A percentile compares a stretch with the other conserved stretches of the same genome.
These are phyloP conservation scores for Tetrahymena borealis DNA, from an alignment of 73 alveolate genomes.

Conservation along the genomic window DNA sequence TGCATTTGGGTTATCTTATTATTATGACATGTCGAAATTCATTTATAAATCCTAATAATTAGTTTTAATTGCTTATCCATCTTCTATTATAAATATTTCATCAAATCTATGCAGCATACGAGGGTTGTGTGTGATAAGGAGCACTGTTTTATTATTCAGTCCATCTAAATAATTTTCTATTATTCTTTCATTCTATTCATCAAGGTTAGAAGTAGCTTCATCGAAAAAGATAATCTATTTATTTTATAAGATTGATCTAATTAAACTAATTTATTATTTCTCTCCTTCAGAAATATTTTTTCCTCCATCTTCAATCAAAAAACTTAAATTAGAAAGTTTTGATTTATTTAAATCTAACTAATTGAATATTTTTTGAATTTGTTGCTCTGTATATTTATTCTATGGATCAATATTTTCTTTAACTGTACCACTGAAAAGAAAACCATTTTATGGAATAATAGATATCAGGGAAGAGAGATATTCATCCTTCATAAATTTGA, in stretches of 20 bases:
- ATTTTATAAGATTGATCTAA: slow-evolving; percentile 14
- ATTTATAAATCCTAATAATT: background rate
- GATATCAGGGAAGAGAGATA: slow-evolving; percentile 58
- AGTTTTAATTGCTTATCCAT: background rate
- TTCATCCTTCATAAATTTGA: slow-evolving; percentile 36
- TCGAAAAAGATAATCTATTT: slow-evolving; percentile 21
- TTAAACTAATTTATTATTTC: slow-evolving; percentile 9
- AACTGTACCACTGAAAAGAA: slow-evolving; percentile 54
- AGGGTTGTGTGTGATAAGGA: background rate
- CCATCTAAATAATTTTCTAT: slow-evolving; percentile 28
- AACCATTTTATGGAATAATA: slow-evolving; percentile 69
- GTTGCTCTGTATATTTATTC: slow-evolving; percentile 43
- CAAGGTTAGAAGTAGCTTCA: slow-evolving; percentile 48
- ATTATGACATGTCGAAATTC: background rate
- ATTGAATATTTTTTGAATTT: slow-evolving; percentile 47
- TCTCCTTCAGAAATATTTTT: slow-evolving; percentile 24
- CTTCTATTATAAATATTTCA: background rate
- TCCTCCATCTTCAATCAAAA: background rate
- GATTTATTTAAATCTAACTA: slow-evolving; percentile 8
- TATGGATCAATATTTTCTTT: slow-evolving; percentile 86
- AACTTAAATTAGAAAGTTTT: background rate
- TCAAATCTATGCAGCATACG: background rate
- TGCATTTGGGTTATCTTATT: background rate
- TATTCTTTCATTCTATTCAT: slow-evolving; percentile 45
- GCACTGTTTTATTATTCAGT: background rate